Conservation (phyloP, 2,329 filamentous ascomycete species). For the Pestalotiopsis sp. region DNA sequence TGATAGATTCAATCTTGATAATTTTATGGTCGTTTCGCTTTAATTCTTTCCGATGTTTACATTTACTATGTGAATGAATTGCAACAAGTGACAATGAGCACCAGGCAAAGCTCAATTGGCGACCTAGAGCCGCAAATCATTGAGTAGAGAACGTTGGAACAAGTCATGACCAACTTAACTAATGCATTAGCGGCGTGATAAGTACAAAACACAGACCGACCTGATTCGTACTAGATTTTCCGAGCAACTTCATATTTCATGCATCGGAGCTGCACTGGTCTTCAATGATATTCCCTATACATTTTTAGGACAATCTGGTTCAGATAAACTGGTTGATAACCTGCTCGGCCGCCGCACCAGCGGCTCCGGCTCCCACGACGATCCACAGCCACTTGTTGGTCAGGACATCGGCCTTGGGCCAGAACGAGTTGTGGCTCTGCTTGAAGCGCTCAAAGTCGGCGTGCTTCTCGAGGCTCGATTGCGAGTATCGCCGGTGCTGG, state of each 20-base stretch:
- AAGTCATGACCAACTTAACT: neutral
- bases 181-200: neutral
- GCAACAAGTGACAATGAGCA: neutral
- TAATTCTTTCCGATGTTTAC: too few species aligned
- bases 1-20: too few species aligned
- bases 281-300: neutral
- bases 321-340: conserved; percentile 14
- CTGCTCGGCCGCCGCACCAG: conserved; percentile 50
- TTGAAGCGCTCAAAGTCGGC: conserved; percentile 54
- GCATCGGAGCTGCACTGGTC: neutral
- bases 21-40: too few species aligned
- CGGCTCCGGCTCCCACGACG: conserved; percentile 50
- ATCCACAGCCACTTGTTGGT: conserved; percentile 59
- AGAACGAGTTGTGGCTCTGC: conserved; percentile 61
- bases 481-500: conserved; percentile 55
- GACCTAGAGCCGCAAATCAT: too few species aligned
- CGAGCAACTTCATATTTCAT: neutral
- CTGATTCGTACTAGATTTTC: neutral
- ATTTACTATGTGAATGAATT: too few species aligned
- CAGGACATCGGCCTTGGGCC: conserved; percentile 53
- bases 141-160: neutral
- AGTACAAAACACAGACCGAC: neutral
- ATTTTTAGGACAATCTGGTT: neutral
- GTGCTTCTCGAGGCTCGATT: conserved; percentile 52
- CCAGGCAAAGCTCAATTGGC: neutral